Conservation (phyloP, 2,329 filamentous ascomycete genomes). For the Fusarium paranaense region DNA sequence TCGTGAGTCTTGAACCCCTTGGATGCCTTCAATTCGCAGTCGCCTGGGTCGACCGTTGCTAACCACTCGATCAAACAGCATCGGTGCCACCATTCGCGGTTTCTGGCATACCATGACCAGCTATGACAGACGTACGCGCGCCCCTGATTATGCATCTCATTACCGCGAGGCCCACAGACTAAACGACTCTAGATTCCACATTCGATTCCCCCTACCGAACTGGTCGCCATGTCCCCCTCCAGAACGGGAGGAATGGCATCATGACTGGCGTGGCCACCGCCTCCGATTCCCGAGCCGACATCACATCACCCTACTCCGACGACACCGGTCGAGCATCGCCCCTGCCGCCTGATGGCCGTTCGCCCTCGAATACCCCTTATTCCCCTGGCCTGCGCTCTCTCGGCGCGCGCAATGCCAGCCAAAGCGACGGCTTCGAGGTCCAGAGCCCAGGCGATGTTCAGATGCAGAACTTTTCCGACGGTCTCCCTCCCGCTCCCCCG, state of each 20-base stretch:
- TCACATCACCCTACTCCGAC: constrained; percentile 82
- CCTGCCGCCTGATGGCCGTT: constrained; percentile 51
- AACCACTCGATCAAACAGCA: constrained; percentile 53
- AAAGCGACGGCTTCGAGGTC: constrained; percentile 75
- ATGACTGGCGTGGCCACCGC: constrained; percentile 91
- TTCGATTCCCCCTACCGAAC: constrained; percentile 94
- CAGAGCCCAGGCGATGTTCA: constrained; percentile 85
- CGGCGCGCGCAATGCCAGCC: constrained; percentile 73
- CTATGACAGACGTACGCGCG: constrained; percentile 71
- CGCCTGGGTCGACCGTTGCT: constrained; percentile 16
- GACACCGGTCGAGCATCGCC: constrained; percentile 70
- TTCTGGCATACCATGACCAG: constrained; percentile 95
- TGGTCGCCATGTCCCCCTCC: constrained; percentile 88
- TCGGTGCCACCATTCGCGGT: constrained; percentile 81
- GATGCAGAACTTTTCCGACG: constrained; percentile 96
- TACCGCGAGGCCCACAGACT: constrained; percentile 16
- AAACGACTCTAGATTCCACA: constrained; percentile 76
- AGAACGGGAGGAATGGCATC: constrained; percentile 82
- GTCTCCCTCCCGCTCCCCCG: constrained; percentile 88
- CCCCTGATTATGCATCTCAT: constrained; percentile 4
- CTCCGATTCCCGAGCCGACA: constrained; percentile 86
- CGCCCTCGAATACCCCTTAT: constrained; percentile 78
- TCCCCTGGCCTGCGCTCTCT: constrained; percentile 90
- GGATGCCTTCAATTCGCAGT: not conserved
- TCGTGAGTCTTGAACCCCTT: constrained; percentile 41